These are phyloP conservation scores for Malassezia pachydermatis DNA, from an alignment of 1,284 basidiomycete genomes.

Conservation along the genomic window DNA sequence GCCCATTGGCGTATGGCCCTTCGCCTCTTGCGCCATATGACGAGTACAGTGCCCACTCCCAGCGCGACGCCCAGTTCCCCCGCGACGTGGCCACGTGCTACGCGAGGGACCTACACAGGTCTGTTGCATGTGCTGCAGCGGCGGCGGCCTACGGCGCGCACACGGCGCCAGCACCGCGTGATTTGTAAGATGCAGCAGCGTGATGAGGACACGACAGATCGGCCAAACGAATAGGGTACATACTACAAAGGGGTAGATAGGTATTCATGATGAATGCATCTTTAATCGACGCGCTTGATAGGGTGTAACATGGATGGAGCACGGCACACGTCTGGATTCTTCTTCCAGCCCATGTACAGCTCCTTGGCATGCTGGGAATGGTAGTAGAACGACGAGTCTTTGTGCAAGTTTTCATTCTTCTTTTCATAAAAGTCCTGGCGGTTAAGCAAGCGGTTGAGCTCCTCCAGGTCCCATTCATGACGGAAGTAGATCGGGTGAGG, in stretches of 20 bases:
- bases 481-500: constrained; percentile 48
- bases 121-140: constrained; percentile 14
- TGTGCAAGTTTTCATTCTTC: constrained; percentile 46
- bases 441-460: constrained; percentile 43
- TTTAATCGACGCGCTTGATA: constrained; percentile 38
- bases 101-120: constrained; percentile 6
- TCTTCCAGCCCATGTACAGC: constrained; percentile 47
- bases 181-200: background rate
- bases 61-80: background rate
- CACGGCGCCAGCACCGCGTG: background rate
- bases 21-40: constrained; percentile 7
- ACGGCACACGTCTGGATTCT: constrained; percentile 41
- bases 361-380: constrained; percentile 43
- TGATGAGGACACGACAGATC: background rate
- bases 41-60: background rate
- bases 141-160: background rate
- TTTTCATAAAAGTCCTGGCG: constrained; percentile 46
- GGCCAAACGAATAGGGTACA: background rate
- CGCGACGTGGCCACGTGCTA: background rate
- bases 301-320: constrained; percentile 45
- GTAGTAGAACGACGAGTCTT: constrained; percentile 46
- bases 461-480: constrained; percentile 43
- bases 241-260: background rate
- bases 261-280: background rate
- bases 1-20: constrained; percentile 1